Evolutionary conservation across 208 protist species (phyloP), one percentile per base, ranked within the genome.

Genomic region (Vickermania spadyakhi): DNA sequence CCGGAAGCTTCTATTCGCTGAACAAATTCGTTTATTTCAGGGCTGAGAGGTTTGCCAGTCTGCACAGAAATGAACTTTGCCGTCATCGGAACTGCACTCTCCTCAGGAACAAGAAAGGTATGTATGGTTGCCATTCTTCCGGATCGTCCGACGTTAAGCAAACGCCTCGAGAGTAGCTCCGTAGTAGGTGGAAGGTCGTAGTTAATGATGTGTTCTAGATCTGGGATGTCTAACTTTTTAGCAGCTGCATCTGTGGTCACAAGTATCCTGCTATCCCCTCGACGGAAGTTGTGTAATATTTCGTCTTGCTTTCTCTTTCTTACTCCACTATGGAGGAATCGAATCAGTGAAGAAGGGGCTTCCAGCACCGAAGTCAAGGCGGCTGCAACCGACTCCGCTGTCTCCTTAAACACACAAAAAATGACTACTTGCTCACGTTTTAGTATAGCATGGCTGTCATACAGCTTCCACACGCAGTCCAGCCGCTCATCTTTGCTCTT

Each of bases 121-220:
- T 97, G 97, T 2, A 97, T 91, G 14, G 87, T 67, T 22, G 98
- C 96, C 2, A 54, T 60, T 18, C 97, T 96, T 28, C 97, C 97
- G 13, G 91, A 95, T 31, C 96, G 80, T 23, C 98, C 98, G 3
- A 98, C 99, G 60, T 97, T 81, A 65, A 97, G 95, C 68, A 99
- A 98, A 52, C 98, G 84, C 62, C 99, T 98, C 28, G 98, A 86
- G 74, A 99, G 99, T 31, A 96, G 86, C 28, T 99, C 96, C 30
- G 99, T 93, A 67, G 84, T 75, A 5, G 62, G 68, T 14, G 98
- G 96, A 23, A 99, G 72, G 66, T 98, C 96, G 67, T 96, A 98
- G 70, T 99, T 97, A 14, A 99, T 88, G 28, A 99, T 95, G 67
- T 97, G 91, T 55, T 70, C 61, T 13, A 99, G 82, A 36, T 96